Percentiles rank a stretch among this genome's conserved stretches.
These are phyloP conservation scores for Solidago caesia DNA, from an alignment of 129 eudicot genomes.

Conservation along the genomic window DNA sequence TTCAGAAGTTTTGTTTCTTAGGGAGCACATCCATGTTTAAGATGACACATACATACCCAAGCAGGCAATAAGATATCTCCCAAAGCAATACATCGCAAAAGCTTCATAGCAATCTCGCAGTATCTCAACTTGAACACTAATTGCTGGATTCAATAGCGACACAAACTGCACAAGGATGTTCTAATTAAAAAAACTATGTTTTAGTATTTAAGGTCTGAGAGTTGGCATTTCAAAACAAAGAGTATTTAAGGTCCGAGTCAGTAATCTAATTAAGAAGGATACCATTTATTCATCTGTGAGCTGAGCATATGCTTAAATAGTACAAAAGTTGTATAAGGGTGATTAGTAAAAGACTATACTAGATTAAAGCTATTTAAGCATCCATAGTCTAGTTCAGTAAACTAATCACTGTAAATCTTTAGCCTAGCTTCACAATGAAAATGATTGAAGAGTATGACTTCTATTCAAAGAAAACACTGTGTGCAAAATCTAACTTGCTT, in stretches of 20 bases:
- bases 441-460: not conserved
- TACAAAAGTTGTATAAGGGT: no score
- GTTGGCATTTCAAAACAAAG: no score
- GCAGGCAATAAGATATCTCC: constrained; percentile 96
- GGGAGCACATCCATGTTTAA: not conserved
- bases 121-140: constrained; percentile 83
- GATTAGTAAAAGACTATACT: no score
- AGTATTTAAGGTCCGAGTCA: no score
- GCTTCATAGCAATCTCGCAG: constrained; percentile 96
- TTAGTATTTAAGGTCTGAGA: not conserved
- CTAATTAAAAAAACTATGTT: not conserved
- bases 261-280: no score
- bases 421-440: not conserved
- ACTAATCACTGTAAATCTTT: not conserved
- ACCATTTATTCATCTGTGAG: no score
- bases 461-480: no score
- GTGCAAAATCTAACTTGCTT: no score
- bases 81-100: constrained; percentile 99
- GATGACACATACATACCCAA: constrained; percentile 75
- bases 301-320: no score
- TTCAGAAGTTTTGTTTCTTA: not conserved
- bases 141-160: constrained; percentile 75
- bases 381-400: not conserved
- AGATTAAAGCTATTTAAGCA: no score
- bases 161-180: constrained; percentile 60